phyloP scores from a whole-genome alignment of 108 stramenopile species.

The Parietichytrium sp. region DNA sequence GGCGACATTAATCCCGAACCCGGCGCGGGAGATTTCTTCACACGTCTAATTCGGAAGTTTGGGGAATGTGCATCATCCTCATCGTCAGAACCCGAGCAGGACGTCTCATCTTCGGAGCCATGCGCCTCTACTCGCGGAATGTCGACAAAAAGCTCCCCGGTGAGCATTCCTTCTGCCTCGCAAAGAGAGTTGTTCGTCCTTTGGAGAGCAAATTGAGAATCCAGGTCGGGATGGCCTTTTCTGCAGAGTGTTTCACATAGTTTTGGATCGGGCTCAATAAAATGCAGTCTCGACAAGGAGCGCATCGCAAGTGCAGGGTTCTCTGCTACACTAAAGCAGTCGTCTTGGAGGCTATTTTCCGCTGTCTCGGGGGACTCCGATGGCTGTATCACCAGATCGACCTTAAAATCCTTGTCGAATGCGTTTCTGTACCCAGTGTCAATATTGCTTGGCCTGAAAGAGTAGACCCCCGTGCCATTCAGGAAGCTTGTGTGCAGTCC shows the following conservation, averaged over 20 bases:
- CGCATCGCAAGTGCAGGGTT: neutral
- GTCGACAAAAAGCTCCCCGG: too few relatives aligned
- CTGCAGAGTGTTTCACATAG: neutral
- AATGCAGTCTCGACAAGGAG: slow-evolving; percentile 5
- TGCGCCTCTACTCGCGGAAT: too few relatives aligned
- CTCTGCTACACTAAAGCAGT: neutral
- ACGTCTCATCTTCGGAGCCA: too few relatives aligned
- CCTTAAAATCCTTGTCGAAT: neutral
- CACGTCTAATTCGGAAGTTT: too few relatives aligned
- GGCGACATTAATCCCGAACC: too few relatives aligned
- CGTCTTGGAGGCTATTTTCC: neutral
- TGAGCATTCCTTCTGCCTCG: neutral
- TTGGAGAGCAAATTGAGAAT: neutral
- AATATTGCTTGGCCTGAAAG: neutral
- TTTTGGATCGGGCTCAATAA: slow-evolving; percentile 4
- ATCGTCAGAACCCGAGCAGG: too few relatives aligned
- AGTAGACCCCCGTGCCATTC: neutral
- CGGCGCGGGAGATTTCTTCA: too few relatives aligned
- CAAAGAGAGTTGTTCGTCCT: neutral
- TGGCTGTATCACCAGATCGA: neutral
- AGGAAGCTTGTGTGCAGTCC: neutral
- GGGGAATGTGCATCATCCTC: too few relatives aligned
- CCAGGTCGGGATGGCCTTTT: neutral
- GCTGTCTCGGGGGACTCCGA: neutral
- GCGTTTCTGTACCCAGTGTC: neutral